A percentile compares a stretch with the other conserved stretches of the same genome.
Conservation (phyloP, 148 eudicot species). For the Talinum fruticosum region DNA sequence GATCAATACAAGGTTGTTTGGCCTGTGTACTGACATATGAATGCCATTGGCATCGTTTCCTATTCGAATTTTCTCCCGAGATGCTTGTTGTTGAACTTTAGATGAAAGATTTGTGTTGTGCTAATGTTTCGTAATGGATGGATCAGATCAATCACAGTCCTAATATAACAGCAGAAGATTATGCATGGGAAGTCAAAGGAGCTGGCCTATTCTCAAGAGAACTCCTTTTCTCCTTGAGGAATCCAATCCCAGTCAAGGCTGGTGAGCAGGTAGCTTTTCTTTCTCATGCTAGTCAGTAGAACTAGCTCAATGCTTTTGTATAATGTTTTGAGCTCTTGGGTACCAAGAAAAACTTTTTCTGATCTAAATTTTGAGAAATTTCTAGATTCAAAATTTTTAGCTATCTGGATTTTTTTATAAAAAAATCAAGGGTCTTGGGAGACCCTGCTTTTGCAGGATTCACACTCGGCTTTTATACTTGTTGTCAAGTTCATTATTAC, state of each 20-base stretch:
- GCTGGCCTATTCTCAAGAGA: constrained; percentile 95
- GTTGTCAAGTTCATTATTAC: too few relatives aligned
- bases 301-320: neutral
- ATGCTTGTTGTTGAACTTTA: neutral
- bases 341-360: neutral
- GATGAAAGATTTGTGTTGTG: neutral
- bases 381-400: neutral
- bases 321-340: neutral
- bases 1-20: neutral
- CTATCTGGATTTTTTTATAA: too few relatives aligned
- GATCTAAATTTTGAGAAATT: too few relatives aligned
- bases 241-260: constrained; percentile 71
- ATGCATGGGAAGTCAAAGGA: constrained; percentile 82
- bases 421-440: too few relatives aligned
- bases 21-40: neutral
- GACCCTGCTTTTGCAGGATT: too few relatives aligned
- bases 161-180: constrained; percentile 63
- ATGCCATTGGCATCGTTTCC: neutral
- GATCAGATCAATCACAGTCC: constrained; percentile 85
- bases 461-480: too few relatives aligned
- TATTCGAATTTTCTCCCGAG: neutral
- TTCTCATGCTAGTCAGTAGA: neutral
- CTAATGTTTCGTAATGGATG: constrained; percentile 17
- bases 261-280: constrained; percentile 70
- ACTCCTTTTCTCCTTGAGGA: constrained; percentile 63